These are phyloP conservation scores for Jacaranda copaia DNA, from an alignment of 257 asterid genomes.

Conservation along the genomic window DNA sequence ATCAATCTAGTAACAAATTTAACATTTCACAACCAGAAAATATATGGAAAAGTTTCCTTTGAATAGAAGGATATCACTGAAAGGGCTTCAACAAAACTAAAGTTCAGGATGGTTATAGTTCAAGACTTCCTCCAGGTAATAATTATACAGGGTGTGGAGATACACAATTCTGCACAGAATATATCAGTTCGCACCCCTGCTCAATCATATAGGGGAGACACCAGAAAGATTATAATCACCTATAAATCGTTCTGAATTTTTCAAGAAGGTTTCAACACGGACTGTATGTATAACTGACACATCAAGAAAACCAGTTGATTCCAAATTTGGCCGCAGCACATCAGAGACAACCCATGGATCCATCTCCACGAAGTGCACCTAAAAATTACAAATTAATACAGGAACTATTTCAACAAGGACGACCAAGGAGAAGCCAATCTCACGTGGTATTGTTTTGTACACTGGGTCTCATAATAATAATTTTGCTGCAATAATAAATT, in stretches of 20 bases:
- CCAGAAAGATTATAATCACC: slow-evolving; percentile 54
- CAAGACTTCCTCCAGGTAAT: slow-evolving; percentile 13
- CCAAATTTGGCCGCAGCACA: slow-evolving; percentile 86
- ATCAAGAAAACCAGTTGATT: slow-evolving; percentile 80
- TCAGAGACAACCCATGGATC: slow-evolving; percentile 98
- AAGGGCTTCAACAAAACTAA: slow-evolving; percentile 10
- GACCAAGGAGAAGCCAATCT: slow-evolving; percentile 20
- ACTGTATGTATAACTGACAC: slow-evolving; percentile 77
- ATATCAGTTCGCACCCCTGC: neutral
- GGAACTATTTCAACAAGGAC: slow-evolving; percentile 17
- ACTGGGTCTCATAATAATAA: neutral
- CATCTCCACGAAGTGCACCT: slow-evolving; percentile 99
- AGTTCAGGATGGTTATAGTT: neutral
- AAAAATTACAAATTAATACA: slow-evolving; percentile 35
- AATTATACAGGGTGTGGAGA: neutral
- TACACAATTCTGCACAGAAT: neutral
- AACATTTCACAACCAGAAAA: neutral
- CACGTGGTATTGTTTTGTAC: slow-evolving; percentile 7
- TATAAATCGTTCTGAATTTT: slow-evolving; percentile 63
- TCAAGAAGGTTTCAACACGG: slow-evolving; percentile 83
- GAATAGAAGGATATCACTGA: slow-evolving; percentile 14
- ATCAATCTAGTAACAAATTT: neutral
- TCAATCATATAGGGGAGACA: slow-evolving; percentile 1
- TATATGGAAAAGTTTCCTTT: slow-evolving; percentile 5
- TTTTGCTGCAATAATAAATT: neutral